phyloP scores from a whole-genome alignment of 2,329 filamentous ascomycete genomes.

The Colletotrichum kahawae region DNA sequence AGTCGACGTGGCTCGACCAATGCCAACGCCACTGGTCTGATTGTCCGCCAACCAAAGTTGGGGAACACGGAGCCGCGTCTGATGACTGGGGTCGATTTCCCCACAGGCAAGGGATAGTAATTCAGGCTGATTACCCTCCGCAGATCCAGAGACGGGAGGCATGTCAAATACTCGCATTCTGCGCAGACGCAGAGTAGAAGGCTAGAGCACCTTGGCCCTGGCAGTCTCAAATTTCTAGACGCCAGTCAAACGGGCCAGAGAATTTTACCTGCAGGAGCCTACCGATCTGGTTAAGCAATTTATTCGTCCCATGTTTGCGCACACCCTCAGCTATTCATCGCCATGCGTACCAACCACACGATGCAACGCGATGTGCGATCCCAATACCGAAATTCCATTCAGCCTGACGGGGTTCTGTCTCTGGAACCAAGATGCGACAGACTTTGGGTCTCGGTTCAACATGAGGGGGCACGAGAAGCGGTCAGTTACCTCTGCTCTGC shows the following conservation, averaged over 20 bases:
- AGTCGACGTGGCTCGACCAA: slow-evolving; percentile 16
- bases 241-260: not conserved
- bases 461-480: not conserved
- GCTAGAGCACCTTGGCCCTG: not conserved
- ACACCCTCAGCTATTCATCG: not conserved
- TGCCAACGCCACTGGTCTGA: slow-evolving; percentile 8
- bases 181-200: not conserved
- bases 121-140: slow-evolving; percentile 16
- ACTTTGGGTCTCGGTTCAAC: not conserved
- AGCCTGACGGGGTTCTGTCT: not conserved
- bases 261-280: not conserved
- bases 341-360: not conserved
- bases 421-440: not conserved
- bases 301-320: slow-evolving; percentile 7
- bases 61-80: slow-evolving; percentile 13
- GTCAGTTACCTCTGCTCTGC: not conserved
- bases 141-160: not conserved
- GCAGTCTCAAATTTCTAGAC: not conserved
- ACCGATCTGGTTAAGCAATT: not conserved
- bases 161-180: not conserved
- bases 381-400: not conserved
- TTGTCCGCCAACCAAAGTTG: slow-evolving; percentile 18
- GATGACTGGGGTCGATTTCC: not conserved
- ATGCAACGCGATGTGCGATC: not conserved
- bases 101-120: not conserved